Base-by-base conservation (phyloP, 805 yeast genomes). In the Lipomyces kockii region DNA sequence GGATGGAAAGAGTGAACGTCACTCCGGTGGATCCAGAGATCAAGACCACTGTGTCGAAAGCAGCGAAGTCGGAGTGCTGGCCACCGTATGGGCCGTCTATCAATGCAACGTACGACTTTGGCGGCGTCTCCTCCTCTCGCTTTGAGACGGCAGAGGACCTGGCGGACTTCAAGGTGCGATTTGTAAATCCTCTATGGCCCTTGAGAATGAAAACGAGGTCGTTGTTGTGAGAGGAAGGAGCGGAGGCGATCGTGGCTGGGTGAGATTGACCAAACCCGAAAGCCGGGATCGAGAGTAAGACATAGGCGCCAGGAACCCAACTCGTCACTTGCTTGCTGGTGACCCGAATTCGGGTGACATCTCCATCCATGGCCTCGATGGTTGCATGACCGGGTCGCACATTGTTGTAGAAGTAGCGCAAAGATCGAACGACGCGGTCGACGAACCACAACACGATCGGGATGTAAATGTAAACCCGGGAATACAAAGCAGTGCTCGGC, bases 71-170 rank as follows among this genome's bases (percentile, higher is more conserved):
- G 63, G 83, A 83, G 59, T 76, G 76, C 32, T 76, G 74, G 2
- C 80, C 83, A 0, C 86, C 85, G 67, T 77, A 80, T 0, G 86
- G 86, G 0, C 86, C 86, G 35, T 76, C 76, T 51, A 83, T 76
- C 4, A 75, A 64, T 0, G 80, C 82, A 12, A 25, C 9, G 17
- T 25, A 25, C 51, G 60, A 25, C 27, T 56, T 56, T 14, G n/a
- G 14, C n/a, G 14, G 52, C 25, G 60, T 22, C 27, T 32, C 62
- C 7, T 11, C 22, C 32, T 27, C n/a, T 14, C 2, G n/a, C 39
- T 35, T 35, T 35, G 39, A 35, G 12, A 3, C 12, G 39, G 39
- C 11, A 35, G 39, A 35, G 14, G 25, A 32, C 8, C 6, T 46
- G 65, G 65, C 35, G 11, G 25, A 5, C 27, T 59, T 59, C 62